These are phyloP conservation scores for Globisporangium apiculatum DNA, from an alignment of 352 stramenopile species.

Conservation along the genomic window DNA sequence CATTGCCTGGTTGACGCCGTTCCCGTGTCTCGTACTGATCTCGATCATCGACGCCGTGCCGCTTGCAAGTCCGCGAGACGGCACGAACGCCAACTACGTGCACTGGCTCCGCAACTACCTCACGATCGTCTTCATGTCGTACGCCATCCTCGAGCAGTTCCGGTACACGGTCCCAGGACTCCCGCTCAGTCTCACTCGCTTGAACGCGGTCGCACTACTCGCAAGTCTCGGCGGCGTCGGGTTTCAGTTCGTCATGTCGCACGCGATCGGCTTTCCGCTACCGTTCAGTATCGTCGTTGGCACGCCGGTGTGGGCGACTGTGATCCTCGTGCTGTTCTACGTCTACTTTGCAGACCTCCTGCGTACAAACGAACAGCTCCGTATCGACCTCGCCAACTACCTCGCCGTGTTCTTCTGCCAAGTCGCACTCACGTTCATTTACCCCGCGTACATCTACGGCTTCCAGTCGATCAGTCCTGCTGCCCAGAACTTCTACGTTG, in stretches of 20 bases:
- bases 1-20: constrained; percentile 19
- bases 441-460: constrained; percentile 32
- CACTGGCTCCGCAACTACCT: constrained; percentile 28
- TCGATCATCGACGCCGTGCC: constrained; percentile 21
- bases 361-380: constrained; percentile 9
- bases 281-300: constrained; percentile 25
- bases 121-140: constrained; percentile 20
- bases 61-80: constrained; percentile 13
- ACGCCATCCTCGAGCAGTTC: constrained; percentile 25
- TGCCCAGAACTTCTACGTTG: constrained; percentile 23
- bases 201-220: constrained; percentile 9
- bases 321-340: constrained; percentile 18
- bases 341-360: constrained; percentile 20
- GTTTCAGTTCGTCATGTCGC: constrained; percentile 21
- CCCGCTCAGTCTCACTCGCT: constrained; percentile 5
- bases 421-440: constrained; percentile 31
- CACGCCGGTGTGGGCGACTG: constrained; percentile 14
- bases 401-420: constrained; percentile 25
- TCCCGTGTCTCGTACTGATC: constrained; percentile 24
- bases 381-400: constrained; percentile 17
- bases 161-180: constrained; percentile 7
- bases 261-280: constrained; percentile 30
- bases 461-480: constrained; percentile 17
- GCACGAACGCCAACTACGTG: constrained; percentile 24
- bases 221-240: constrained; percentile 15